Evolutionary conservation across 805 yeast genomes (phyloP), one percentile per base, ranked within the genome.

Genomic region (Myxozyma monticola): DNA sequence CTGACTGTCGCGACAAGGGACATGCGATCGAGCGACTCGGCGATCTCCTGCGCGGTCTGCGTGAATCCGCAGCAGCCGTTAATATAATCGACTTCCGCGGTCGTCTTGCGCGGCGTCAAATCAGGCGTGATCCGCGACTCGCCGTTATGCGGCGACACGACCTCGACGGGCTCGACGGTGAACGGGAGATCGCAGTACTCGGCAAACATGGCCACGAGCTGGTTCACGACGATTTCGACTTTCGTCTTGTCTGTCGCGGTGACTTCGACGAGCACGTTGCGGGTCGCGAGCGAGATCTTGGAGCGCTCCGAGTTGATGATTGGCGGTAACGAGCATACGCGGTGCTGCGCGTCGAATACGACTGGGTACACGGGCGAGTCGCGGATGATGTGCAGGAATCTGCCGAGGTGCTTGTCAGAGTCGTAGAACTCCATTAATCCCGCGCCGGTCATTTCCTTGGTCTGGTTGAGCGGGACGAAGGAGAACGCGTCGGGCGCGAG

Each of bases 231-330:
- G 65, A 93, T 77, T 65, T 88, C 97, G 42, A 89, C 85, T 71
- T 95, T 95, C 56, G 99, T 91, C 68, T 72, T 85, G 68, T 93
- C 99, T 44, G 96, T 88, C 59, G 96, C 99, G 15, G 98, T 91
- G 51, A 88, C 80, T 60, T 93, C 99, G 62, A 93, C 82, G 69
- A 91, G 88, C 54, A 95, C 86, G 64, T 93, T 90, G 60, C 73
- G 82, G 55, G 99, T 91, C 50, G 87, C 76, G 57, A 89, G 70
- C 17, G 93, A 76, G 63, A 93, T 88, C 73, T 95, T 95, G 44
- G 96, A 84, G 66, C 78, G 86, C 65, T 93, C 84, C 33, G 96
- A 85, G 74, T 93, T 93, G 74, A 93, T 95, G 66, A 93, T 85
- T 58, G 99, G 99, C 44, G 99, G 99, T 75, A 93, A 71, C 5